Base-by-base conservation (phyloP, 1,139 yeast species). In the Pichia cactophila region DNA sequence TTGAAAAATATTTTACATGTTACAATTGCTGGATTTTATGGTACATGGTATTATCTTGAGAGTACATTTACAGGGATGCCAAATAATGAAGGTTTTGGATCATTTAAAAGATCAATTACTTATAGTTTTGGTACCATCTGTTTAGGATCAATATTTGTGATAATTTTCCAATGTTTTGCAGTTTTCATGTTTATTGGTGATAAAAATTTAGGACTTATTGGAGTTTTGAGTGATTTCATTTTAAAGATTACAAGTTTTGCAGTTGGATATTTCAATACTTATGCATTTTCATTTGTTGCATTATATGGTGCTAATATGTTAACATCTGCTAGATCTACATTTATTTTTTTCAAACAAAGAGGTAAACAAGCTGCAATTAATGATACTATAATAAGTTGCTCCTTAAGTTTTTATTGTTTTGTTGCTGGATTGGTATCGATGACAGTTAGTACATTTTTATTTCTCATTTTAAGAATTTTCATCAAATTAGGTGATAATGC, bases 121-220 rank as follows among this genome's bases (percentile, higher is more conserved):
- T 86, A 83, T 63, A 86, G 94, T 40, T 85, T 89, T 63, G 97
- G 97, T 0, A 86, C 96, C 3, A 83, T 90, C 49, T 84, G 95
- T 62, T 85, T 86, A 63, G 96, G 97, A 0, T 85, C 95, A 1
- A 70, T 89, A 57, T 78, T 88, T 59, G 95, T 88, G 14, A 78
- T 96, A 0, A 56, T 87, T 33, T 75, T 89, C 56, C 90, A 86
- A 62, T 70, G 85, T 28, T 49, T 60, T 33, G 57, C 57, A 4
- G 45, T 58, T 17, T 49, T 51, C 23, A 44, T 57, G 33, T 53
- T 57, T 7, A 11, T 61, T 44, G 49, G 53, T 33, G 47, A 48
- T 28, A 20, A 41, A 49, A 28, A 42, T 44, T 12, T 47, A 47
- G 49, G 55, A 43, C 0, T 44, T 75, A 80, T n/a, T 68, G 84